Evolutionary conservation across 768 basidiomycete species (phyloP).

Genomic region (Mrakia frigida): DNA sequence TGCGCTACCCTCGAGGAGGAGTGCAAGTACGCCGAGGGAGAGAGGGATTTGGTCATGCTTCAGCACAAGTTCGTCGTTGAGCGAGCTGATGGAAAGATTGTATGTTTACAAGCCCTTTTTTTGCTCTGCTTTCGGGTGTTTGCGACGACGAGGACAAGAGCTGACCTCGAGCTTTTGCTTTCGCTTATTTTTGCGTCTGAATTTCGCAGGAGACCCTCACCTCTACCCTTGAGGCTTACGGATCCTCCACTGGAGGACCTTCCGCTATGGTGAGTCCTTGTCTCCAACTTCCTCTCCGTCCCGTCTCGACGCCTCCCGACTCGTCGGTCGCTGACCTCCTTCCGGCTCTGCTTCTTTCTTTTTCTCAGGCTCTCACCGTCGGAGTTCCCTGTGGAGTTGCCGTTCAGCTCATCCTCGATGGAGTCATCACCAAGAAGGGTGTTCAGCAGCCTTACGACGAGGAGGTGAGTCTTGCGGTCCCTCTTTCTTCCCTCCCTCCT

Average conservation of each 20-base stretch:
- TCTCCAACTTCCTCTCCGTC: neutral
- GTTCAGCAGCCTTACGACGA: constrained; percentile 81
- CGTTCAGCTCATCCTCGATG: constrained; percentile 83
- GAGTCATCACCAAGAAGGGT: constrained; percentile 69
- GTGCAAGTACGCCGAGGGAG: constrained; percentile 84
- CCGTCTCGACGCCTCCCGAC: constrained; percentile 57
- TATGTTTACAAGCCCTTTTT: neutral
- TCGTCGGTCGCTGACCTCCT: constrained; percentile 62
- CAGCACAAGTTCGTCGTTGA: constrained; percentile 97
- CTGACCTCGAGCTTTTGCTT: neutral
- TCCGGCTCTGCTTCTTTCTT: constrained; percentile 17
- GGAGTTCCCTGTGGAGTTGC: constrained; percentile 94
- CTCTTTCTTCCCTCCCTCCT: too few species aligned
- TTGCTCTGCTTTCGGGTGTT: neutral
- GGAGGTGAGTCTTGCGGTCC: constrained; percentile 44
- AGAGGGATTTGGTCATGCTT: constrained; percentile 93
- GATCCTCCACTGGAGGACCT: constrained; percentile 29
- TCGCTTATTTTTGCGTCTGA: neutral
- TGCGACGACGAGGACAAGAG: neutral
- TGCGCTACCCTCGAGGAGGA: constrained; percentile 82
- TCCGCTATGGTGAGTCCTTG: constrained; percentile 28
- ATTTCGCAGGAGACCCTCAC: constrained; percentile 45
- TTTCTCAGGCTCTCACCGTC: constrained; percentile 48
- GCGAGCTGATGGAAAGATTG: constrained; percentile 69
- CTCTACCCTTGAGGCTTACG: constrained; percentile 33